Evolutionary conservation across 2,329 filamentous ascomycete species (phyloP).

Genomic region (Fusarium fracticaudum): DNA sequence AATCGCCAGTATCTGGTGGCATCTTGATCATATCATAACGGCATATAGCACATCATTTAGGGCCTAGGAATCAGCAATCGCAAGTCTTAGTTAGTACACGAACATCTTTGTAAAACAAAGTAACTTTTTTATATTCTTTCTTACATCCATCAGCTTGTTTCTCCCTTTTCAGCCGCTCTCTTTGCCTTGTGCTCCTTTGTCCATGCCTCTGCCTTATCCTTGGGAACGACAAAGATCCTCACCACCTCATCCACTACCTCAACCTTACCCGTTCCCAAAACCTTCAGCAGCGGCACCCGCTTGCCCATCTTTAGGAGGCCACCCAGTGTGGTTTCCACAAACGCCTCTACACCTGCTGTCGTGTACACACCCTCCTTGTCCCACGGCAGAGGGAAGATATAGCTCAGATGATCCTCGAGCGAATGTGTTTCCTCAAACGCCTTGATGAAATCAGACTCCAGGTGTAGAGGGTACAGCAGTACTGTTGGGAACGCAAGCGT

Average conservation of each 20-base stretch:
- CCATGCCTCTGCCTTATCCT: constrained; percentile 75
- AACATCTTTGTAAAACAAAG: neutral
- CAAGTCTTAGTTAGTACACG: constrained; percentile 11
- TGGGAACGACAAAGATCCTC: constrained; percentile 83
- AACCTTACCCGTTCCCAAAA: constrained; percentile 78
- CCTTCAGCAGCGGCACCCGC: constrained; percentile 80
- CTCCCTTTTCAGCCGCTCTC: constrained; percentile 62
- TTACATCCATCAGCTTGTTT: constrained; percentile 10
- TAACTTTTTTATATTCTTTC: constrained; percentile 2
- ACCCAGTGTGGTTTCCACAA: constrained; percentile 82
- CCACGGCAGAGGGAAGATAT: constrained; percentile 92
- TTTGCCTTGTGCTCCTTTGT: constrained; percentile 85
- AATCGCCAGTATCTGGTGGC: neutral
- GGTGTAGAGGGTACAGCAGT: constrained; percentile 83
- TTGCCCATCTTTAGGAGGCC: constrained; percentile 91
- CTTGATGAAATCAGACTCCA: constrained; percentile 92
- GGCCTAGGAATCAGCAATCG: constrained; percentile 6
- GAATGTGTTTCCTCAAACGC: constrained; percentile 81
- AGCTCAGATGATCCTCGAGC: constrained; percentile 80
- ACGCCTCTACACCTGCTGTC: constrained; percentile 77
- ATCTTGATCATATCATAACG: neutral
- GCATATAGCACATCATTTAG: constrained; percentile 6
- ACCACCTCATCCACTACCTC: constrained; percentile 90
- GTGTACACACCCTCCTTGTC: constrained; percentile 75
- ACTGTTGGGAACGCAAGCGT: constrained; percentile 80